A percentile compares a stretch with the other conserved stretches of the same genome.
These are phyloP conservation scores for Nitzschia putrida DNA, from an alignment of 108 stramenopile species.

Conservation along the genomic window DNA sequence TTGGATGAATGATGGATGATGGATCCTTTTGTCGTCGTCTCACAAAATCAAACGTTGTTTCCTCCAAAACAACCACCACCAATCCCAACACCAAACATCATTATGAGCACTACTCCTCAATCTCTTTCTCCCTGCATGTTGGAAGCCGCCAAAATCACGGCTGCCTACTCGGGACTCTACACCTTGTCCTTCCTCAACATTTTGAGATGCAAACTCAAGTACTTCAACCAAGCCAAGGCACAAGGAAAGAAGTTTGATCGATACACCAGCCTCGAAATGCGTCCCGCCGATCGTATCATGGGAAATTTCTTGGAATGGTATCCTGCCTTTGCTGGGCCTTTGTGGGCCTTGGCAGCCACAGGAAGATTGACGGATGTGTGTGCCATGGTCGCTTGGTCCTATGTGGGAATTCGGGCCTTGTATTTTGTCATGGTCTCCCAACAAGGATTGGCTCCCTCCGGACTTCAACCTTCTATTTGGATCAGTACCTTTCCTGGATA, in stretches of 20 bases:
- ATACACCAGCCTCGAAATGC: conserved; percentile 10
- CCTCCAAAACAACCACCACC: too few relatives aligned
- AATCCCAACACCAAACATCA: too few relatives aligned
- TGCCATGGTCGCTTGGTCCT: conserved; percentile 6
- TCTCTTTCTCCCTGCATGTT: background rate
- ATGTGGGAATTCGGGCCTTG: conserved; percentile 5
- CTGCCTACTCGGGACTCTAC: conserved; percentile 3
- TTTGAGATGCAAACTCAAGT: background rate
- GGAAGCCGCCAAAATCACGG: conserved; percentile 14
- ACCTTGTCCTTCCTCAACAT: conserved; percentile 1
- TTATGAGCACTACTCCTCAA: too few relatives aligned
- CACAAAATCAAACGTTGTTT: too few relatives aligned
- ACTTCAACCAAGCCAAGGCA: background rate
- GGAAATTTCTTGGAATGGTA: conserved; percentile 18
- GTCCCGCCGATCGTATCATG: conserved; percentile 6
- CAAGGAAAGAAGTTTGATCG: conserved; percentile 9
- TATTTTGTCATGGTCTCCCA: conserved; percentile 7
- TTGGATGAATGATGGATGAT: too few relatives aligned
- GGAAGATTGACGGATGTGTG: background rate
- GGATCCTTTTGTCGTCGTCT: too few relatives aligned
- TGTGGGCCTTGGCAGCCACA: conserved; percentile 14
- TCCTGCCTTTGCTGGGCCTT: conserved; percentile 7
- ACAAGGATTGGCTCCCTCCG: background rate
- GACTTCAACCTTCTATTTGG: background rate
- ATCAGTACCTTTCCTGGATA: conserved; percentile 17